These are phyloP conservation scores for Castanea mollissima DNA, from an alignment of 306 rosid genomes.

Conservation along the genomic window DNA sequence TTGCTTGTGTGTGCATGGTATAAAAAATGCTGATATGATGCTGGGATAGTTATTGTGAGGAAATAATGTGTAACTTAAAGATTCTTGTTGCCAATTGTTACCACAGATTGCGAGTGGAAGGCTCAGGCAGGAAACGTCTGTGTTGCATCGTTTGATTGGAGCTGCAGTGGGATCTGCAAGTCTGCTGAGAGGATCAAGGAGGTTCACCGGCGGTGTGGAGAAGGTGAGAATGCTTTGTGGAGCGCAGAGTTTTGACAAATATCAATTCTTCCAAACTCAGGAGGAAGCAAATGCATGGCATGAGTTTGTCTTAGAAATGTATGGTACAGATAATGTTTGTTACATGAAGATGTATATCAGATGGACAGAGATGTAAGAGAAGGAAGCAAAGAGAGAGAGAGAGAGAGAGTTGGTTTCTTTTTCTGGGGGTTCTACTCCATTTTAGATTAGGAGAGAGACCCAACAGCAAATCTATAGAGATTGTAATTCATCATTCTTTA, in stretches of 20 bases:
- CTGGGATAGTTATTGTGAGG: neutral
- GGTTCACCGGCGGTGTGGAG: constrained; percentile 61
- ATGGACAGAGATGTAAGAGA: neutral
- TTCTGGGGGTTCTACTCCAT: constrained; percentile 36
- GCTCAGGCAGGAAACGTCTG: constrained; percentile 64
- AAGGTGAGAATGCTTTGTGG: constrained; percentile 56
- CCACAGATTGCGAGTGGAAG: constrained; percentile 64
- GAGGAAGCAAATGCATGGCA: constrained; percentile 22
- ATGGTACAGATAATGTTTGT: neutral
- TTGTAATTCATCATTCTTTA: constrained; percentile 26
- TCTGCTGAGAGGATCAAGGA: constrained; percentile 62
- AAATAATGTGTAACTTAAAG: neutral
- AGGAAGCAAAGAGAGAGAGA: no score
- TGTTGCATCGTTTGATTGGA: constrained; percentile 61
- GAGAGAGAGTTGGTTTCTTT: neutral
- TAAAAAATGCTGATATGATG: neutral
- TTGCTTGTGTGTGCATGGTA: neutral
- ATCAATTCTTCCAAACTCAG: constrained; percentile 26
- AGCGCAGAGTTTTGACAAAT: constrained; percentile 37
- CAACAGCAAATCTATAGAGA: constrained; percentile 17
- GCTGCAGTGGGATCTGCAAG: constrained; percentile 63
- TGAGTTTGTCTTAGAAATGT: neutral
- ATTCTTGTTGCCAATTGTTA: constrained; percentile 8
- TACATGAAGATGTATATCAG: constrained; percentile 21
- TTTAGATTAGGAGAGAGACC: constrained; percentile 38